Evolutionary conservation across 2,329 filamentous ascomycete species (phyloP).

Genomic region (Acrocalymma vagum): DNA sequence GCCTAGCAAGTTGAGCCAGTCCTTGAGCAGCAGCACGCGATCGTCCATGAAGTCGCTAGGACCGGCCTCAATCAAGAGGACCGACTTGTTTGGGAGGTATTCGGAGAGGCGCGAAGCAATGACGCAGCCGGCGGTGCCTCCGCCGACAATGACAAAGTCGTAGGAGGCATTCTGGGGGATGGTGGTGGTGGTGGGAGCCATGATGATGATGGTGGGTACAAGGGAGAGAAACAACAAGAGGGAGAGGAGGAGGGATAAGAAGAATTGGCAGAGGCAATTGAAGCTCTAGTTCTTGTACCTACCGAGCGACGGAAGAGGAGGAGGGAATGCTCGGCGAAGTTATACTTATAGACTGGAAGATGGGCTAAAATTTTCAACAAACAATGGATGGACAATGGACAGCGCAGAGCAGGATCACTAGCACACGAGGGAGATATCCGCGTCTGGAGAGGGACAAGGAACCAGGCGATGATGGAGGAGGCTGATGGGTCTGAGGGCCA

Average conservation of each 20-base stretch:
- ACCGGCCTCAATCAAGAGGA: conserved; percentile 86
- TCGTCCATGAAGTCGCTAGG: conserved; percentile 91
- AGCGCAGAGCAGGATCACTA: no score
- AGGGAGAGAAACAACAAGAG: conserved; percentile 1
- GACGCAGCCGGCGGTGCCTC: conserved; percentile 87
- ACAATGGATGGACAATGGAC: no score
- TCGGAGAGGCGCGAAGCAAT: conserved; percentile 81
- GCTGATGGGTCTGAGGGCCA: conserved; percentile 7
- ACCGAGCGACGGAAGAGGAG: no score
- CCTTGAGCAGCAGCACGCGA: conserved; percentile 83
- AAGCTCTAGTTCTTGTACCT: no score
- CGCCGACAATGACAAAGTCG: conserved; percentile 87
- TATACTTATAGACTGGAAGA: no score
- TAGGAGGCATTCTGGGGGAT: conserved; percentile 71
- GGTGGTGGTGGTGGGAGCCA: conserved; percentile 68
- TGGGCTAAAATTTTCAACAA: no score
- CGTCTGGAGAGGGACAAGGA: no score
- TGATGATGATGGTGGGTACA: conserved; percentile 12
- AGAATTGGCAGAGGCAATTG: no score
- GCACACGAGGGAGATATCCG: no score
- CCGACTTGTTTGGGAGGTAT: conserved; percentile 82
- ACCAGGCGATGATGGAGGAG: conserved; percentile 8
- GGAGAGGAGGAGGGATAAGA: no score
- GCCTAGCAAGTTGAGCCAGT: conserved; percentile 86
- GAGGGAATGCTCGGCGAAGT: no score